Base-by-base conservation (phyloP, 768 basidiomycete species). In the Pulveroboletus frians region DNA sequence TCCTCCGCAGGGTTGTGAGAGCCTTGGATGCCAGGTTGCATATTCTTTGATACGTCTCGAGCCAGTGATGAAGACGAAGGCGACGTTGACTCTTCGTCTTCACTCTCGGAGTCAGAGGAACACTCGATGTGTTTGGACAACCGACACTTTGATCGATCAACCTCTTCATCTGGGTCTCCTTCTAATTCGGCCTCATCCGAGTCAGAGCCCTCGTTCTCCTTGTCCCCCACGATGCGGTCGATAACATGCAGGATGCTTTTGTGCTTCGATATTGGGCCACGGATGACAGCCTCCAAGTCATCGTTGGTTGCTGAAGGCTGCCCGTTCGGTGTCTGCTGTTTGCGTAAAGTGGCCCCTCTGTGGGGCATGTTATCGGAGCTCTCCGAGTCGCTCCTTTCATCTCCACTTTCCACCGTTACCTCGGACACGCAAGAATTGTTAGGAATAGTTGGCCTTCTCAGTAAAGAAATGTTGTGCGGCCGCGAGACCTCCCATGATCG, bases 301-400 rank as follows among this genome's bases (percentile, higher is more conserved):
- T 56, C 52, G 1, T 61, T 48, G 13, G 47, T 39, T 1, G 57
- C 47, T 3, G 43, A 54, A 9, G 36, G 29, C 13, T 27, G 53
- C n/a, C 41, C 8, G 1, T 46, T 41, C 11, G 44, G 41, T 9
- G 23, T 45, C 41, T 20, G 44, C 31, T 23, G 49, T 32, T 49
- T 40, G 34, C 30, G 45, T 2, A 34, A 15, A 18, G 41, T 60
- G 8, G 54, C 51, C 18, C 43, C 54, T 13, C 54, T 57, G 7
- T 58, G 63, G 6, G 53, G 53, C 15, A 47, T 47, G 20, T 61
- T 63, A 38, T 61, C 60, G 15, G 66, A 65, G 31, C 69, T 67
- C 15, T 72, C 74, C 10, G 64, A 62, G 52, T 69, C 70, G 27
- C 71, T 72, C n/a, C 69, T 72, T 61, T 74, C 72, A n/a, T 64